Base-by-base conservation (phyloP, 345 rosid genomes). In the Salix dunnii region DNA sequence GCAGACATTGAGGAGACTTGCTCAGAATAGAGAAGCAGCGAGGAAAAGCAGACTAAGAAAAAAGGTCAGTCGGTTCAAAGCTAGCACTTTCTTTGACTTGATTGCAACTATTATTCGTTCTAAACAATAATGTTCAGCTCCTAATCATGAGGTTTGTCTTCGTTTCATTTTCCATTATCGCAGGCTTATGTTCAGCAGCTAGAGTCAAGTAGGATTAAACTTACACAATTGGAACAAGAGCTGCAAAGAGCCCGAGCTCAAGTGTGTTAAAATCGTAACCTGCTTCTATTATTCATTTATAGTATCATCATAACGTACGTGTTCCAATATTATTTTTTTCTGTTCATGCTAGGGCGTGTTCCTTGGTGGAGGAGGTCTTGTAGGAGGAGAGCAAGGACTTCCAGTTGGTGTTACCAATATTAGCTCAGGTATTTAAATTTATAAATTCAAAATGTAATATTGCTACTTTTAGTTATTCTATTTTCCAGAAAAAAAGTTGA, bases 11-110 rank as follows among this genome's bases (percentile, higher is more conserved):
- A 92, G 99, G 82, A 91, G 99, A 81, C 95, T 96, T 55, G 99
- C 99, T 82, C 99, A 96, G 85, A 96, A 96, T 88, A 91, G 99
- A 86, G 99, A 96, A 80, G 99, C 99, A 79, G 99, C 99, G 55
- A 89, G 99, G 84, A 96, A 96, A 86, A 93, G 99, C 86, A 88
- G 99, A 77, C 78, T 96, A 51, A 85, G 99, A 38, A 96, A 96
- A 88, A 96, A 96, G 87, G 99, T 90, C n/a, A 2, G 74, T 67
- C 38, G 23, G 1, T 9, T 33, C 35, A 33, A 35, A 62, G 25
- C 61, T 55, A 60, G 14, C 62, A 6, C n/a, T 68, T 12, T 35
- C 20, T 11, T 25, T 68, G 6, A n/a, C 33, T 53, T 18, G 36
- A 13, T 62, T 28, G 9, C 70, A 67, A 58, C 23, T 30, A 31